Base-by-base conservation (phyloP, 2,329 filamentous ascomycete species). In the Colletotrichum orbiculare region DNA sequence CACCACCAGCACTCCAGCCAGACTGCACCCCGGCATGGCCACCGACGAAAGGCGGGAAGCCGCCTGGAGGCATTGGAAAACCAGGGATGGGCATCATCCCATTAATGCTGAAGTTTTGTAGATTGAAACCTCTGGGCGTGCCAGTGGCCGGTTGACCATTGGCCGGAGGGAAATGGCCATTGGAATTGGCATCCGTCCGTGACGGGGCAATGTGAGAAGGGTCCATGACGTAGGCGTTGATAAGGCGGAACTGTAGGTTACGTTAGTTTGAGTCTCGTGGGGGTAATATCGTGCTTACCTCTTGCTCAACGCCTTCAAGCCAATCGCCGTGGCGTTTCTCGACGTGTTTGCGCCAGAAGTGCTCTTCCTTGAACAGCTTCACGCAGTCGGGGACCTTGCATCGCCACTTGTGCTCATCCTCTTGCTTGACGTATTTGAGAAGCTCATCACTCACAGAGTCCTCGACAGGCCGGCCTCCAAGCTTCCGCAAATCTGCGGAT, bases 321-420 rank as follows among this genome's bases (percentile, higher is more conserved):
- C 94, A 99, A 58, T 98, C 95, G 0, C 87, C 77, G 76, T 99
- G 96, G 63, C 96, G 89, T 81, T 99, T 99, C 79, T 98, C 95
- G 13, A 98, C 90, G 73, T 99, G 96, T 83, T 99, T 99, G 73
- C 89, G 90, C 95, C 96, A 99, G 76, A 99, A 99, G 71, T 95
- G 89, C 47, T 97, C 91, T 64, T 96, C 96, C 78, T 98, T 98
- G 85, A 99, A 99, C 8, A 99, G 83, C 79, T 99, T 99, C 10
- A 91, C 91, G 78, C 96, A 99, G 43, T 97, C 94, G 2, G 95
- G 95, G 4, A 97, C 94, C 77, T 96, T 97, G 85, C 96, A 99
- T 66, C 96, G 89, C 84, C 91, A 99, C 76, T 98, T 98, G 73
- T 95, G 91, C 77, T 97, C 94, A 71, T 99, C 96, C 77, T 99